Base-by-base conservation (phyloP, 768 basidiomycete species). In the Mycena maculata region DNA sequence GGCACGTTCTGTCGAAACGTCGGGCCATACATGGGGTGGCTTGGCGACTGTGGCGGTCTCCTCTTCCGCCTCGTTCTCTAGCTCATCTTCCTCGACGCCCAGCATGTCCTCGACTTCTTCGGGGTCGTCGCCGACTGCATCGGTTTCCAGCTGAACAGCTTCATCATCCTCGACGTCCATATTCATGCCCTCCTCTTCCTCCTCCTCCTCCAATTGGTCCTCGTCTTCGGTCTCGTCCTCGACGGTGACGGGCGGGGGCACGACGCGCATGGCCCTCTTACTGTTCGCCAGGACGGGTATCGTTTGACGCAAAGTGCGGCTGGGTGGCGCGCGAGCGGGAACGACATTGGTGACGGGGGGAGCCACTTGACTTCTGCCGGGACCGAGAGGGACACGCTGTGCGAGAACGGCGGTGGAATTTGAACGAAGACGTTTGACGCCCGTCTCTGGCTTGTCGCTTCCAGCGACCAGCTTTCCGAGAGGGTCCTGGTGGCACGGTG, bases 331-430 rank as follows among this genome's bases (percentile, higher is more conserved):
- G 69, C 83, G 79, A 66, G 78, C 75, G 73, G 80, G 74, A 76
- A 81, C 71, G 70, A 79, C 62, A 74, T 83, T 83, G 74, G 81
- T 79, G 62, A 82, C 76, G 48, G 84, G 83, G 49, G 81, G 79
- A 30, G 80, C 79, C 20, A 79, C 79, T 63, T 85, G 83, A 49
- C 79, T 80, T 70, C 87, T 81, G 38, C 84, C 85, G 42, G 89
- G 88, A 60, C 88, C 90, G 16, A 91, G 82, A 64, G 92, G 90
- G 25, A 92, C 81, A 57, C 92, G 91, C 76, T 92, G 92, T 42
- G 88, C 84, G 59, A 78, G 81, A n/a, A 87, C 80, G 47, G 88
- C 84, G 41, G 84, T 85, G 39, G 87, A 87, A 50, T 90, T 82
- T 12, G 92, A 92, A 36, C 91, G 86, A 38, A 87, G 88, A 48